A percentile compares a stretch with the other conserved stretches of the same genome.
Conservation (phyloP, 306 rosid genomes). For the Benincasa hispida region DNA sequence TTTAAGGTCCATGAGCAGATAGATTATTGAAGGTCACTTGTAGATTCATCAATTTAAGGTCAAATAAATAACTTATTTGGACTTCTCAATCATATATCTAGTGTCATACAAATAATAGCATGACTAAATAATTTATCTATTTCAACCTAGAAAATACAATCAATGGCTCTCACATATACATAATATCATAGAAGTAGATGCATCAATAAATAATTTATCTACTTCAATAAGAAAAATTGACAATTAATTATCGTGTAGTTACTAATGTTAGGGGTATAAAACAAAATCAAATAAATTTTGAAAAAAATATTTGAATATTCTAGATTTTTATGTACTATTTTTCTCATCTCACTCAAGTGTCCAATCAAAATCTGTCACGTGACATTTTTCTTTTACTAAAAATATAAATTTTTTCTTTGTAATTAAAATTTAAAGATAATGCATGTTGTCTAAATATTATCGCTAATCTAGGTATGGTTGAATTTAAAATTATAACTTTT, state of each 20-base stretch:
- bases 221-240: neutral
- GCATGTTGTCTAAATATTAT: too few species aligned
- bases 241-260: neutral
- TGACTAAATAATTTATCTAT: neutral
- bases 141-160: neutral
- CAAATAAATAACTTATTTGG: neutral
- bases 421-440: too few species aligned
- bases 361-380: too few species aligned
- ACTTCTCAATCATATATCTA: neutral
- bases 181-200: neutral
- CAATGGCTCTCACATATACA: neutral
- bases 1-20: neutral
- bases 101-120: neutral
- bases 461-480: too few species aligned
- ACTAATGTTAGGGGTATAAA: neutral
- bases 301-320: too few species aligned
- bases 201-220: neutral
- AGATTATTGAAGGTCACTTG: neutral
- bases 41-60: neutral
- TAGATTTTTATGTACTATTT: too few species aligned
- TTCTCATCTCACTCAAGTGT: too few species aligned
- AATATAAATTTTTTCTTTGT: too few species aligned
- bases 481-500: too few species aligned
- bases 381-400: too few species aligned
- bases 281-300: neutral